Percentiles rank a stretch among this genome's conserved stretches.
phyloP scores from a whole-genome alignment of 306 rosid species.

The Phaseolus lunatus region DNA sequence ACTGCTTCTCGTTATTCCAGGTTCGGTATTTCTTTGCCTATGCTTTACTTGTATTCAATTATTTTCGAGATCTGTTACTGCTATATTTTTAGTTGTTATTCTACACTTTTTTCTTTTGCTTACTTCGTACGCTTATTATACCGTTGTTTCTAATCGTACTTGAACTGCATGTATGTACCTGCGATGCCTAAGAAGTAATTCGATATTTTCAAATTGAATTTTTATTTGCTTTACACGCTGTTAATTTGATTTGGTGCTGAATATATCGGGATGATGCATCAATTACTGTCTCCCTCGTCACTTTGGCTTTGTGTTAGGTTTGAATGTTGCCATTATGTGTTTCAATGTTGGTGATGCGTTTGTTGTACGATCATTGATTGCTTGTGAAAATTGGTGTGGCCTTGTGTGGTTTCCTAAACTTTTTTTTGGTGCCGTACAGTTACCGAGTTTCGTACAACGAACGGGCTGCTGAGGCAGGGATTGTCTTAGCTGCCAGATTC shows the following conservation, averaged over 20 bases:
- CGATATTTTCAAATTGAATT: constrained; percentile 18
- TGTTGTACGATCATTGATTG: constrained; percentile 19
- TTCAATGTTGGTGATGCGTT: constrained; percentile 23
- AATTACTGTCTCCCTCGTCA: not conserved
- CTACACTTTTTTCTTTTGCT: not conserved
- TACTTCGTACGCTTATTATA: not conserved
- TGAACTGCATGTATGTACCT: constrained; percentile 15
- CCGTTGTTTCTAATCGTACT: not conserved
- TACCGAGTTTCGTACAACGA: constrained; percentile 23
- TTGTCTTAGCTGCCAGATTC: constrained; percentile 39
- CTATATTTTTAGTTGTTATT: constrained; percentile 17
- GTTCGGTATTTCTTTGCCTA: not conserved
- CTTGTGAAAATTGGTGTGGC: not conserved
- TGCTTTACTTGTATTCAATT: constrained; percentile 8
- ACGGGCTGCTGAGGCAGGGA: constrained; percentile 16
- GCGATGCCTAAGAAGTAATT: constrained; percentile 3
- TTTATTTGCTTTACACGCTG: not conserved
- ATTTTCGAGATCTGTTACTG: constrained; percentile 39
- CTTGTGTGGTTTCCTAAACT: constrained; percentile 12
- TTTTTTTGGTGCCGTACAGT: constrained; percentile 42
- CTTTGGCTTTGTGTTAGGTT: constrained; percentile 6
- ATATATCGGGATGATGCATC: constrained; percentile 21
- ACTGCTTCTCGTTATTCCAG: not conserved
- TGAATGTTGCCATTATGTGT: constrained; percentile 6
- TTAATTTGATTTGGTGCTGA: constrained; percentile 35